phyloP scores from a whole-genome alignment of 495 filamentous ascomycete genomes.

The Aspergillus wentii region DNA sequence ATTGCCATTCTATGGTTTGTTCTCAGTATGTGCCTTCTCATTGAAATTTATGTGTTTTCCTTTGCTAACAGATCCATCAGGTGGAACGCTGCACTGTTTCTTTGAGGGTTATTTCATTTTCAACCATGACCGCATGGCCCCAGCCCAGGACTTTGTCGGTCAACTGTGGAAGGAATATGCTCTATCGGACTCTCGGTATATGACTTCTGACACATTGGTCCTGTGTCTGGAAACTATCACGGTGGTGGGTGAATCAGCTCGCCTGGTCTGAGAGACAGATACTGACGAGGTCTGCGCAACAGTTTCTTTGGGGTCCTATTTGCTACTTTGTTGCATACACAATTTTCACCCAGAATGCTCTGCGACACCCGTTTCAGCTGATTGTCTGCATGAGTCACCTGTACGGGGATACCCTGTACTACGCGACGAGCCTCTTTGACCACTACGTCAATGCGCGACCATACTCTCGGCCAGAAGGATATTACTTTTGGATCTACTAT shows the following conservation, averaged over 20 bases:
- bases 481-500: conserved; percentile 89
- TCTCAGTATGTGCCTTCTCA: conserved; percentile 39
- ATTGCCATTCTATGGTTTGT: conserved; percentile 64
- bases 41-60: not conserved
- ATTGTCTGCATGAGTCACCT: conserved; percentile 75
- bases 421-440: conserved; percentile 71
- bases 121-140: conserved; percentile 57
- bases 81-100: conserved; percentile 65
- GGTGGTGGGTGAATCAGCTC: conserved; percentile 64
- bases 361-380: conserved; percentile 67
- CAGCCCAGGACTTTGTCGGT: conserved; percentile 59
- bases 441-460: conserved; percentile 48
- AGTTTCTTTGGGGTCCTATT: conserved; percentile 77
- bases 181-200: conserved; percentile 75
- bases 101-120: conserved; percentile 83
- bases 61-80: conserved; percentile 28
- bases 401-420: conserved; percentile 84
- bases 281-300: too few species aligned
- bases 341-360: conserved; percentile 52
- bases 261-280: too few species aligned
- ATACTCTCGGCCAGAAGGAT: conserved; percentile 70
- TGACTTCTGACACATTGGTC: conserved; percentile 74
- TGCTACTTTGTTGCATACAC: conserved; percentile 61
- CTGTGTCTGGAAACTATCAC: conserved; percentile 83
- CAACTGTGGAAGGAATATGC: conserved; percentile 91